These are phyloP conservation scores for Colletotrichum scovillei DNA, from an alignment of 2,329 filamentous ascomycete genomes.

Conservation along the genomic window DNA sequence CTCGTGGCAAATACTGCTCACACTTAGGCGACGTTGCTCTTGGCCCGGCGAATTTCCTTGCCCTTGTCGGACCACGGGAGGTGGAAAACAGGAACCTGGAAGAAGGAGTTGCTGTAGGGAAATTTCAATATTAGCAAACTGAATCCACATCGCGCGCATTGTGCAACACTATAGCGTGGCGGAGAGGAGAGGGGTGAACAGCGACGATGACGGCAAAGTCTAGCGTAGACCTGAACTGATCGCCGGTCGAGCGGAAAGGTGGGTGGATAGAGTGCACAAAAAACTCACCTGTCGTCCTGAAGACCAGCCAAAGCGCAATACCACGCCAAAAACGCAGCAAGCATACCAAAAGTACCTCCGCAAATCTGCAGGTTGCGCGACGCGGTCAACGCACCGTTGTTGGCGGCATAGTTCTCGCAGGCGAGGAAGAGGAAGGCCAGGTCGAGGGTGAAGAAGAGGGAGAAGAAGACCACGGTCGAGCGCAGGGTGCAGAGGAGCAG, in stretches of 20 bases:
- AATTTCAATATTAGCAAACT: slow-evolving; percentile 39
- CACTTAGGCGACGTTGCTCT: slow-evolving; percentile 53
- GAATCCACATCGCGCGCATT: slow-evolving; percentile 13
- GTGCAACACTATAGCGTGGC: background rate
- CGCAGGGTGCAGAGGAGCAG: slow-evolving; percentile 79
- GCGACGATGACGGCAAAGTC: background rate
- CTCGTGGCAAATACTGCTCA: background rate
- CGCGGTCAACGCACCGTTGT: slow-evolving; percentile 61
- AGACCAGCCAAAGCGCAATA: slow-evolving; percentile 89
- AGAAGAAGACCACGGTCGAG: slow-evolving; percentile 82
- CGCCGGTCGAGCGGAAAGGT: background rate
- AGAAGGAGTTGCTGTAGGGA: slow-evolving; percentile 79
- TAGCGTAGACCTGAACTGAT: background rate
- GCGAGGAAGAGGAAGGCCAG: slow-evolving; percentile 80
- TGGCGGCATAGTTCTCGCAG: slow-evolving; percentile 67
- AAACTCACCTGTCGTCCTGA: slow-evolving; percentile 73
- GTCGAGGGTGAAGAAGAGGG: slow-evolving; percentile 82
- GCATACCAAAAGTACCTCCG: slow-evolving; percentile 82
- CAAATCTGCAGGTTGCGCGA: slow-evolving; percentile 70
- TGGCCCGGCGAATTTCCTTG: slow-evolving; percentile 63
- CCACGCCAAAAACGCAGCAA: slow-evolving; percentile 86
- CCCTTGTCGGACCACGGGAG: slow-evolving; percentile 94
- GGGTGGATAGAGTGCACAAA: background rate
- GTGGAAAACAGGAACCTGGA: slow-evolving; percentile 90
- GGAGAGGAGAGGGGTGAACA: background rate